phyloP scores from a whole-genome alignment of 805 yeast species.

The Blastobotrys muscicola region DNA sequence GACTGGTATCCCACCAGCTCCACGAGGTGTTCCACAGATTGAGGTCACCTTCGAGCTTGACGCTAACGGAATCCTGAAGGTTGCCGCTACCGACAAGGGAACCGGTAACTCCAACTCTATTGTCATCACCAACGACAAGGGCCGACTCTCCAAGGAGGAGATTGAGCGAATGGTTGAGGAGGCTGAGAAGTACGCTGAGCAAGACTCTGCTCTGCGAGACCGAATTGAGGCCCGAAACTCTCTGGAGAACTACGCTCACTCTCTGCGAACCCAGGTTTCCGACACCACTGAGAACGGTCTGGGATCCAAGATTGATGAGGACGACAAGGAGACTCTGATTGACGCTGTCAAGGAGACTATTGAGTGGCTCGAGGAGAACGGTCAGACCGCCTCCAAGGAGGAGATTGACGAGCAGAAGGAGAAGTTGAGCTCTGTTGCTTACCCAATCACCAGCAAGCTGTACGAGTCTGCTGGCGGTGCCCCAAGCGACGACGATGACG shows the following conservation, averaged over 20 bases:
- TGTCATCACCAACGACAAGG: slow-evolving; percentile 88
- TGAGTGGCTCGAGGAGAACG: slow-evolving; percentile 82
- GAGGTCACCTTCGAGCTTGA: slow-evolving; percentile 85
- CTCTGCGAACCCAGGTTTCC: slow-evolving; percentile 59
- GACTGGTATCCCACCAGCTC: slow-evolving; percentile 82
- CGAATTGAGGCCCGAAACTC: slow-evolving; percentile 84
- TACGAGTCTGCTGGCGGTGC: slow-evolving; percentile 48
- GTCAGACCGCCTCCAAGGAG: slow-evolving; percentile 79
- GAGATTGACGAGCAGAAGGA: slow-evolving; percentile 91
- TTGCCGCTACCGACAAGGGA: slow-evolving; percentile 83
- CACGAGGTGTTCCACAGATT: slow-evolving; percentile 86
- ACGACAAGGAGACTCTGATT: slow-evolving; percentile 78
- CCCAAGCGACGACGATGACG: slow-evolving; percentile 43
- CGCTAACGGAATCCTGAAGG: slow-evolving; percentile 81
- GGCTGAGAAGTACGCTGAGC: slow-evolving; percentile 90
- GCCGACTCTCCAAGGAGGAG: slow-evolving; percentile 87
- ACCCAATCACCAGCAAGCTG: slow-evolving; percentile 86
- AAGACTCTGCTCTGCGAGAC: slow-evolving; percentile 73
- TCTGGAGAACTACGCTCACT: slow-evolving; percentile 81
- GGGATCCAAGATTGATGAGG: slow-evolving; percentile 75
- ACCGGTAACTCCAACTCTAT: slow-evolving; percentile 88
- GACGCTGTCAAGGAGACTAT: slow-evolving; percentile 83
- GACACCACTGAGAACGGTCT: slow-evolving; percentile 45
- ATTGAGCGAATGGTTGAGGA: slow-evolving; percentile 97
- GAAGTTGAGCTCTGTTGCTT: slow-evolving; percentile 68